Percentiles rank a stretch among this genome's conserved stretches.
These are phyloP conservation scores for Pichia sp. DNA, from an alignment of 1,139 yeast genomes.

Conservation along the genomic window DNA sequence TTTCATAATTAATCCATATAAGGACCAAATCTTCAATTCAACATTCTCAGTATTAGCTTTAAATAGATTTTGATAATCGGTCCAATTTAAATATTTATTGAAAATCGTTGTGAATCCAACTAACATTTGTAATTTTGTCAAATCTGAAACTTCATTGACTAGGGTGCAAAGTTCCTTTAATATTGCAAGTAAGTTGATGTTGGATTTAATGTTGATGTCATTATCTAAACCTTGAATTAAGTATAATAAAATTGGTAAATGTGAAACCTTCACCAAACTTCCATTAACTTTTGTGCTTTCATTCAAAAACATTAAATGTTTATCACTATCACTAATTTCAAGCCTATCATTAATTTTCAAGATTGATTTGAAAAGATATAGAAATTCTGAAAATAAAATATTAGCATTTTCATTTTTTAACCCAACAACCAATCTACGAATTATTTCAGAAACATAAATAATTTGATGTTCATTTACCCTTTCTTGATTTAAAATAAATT, in stretches of 20 bases:
- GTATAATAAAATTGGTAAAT: constrained; percentile 8
- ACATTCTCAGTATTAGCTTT: background rate
- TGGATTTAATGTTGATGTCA: background rate
- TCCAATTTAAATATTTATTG: constrained; percentile 13
- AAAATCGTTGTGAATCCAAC: constrained; percentile 10
- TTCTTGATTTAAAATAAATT: constrained; percentile 13
- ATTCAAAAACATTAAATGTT: background rate
- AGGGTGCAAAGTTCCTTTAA: background rate
- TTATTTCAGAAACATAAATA: constrained; percentile 7
- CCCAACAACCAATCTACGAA: constrained; percentile 10
- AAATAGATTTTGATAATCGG: background rate
- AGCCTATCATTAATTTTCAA: background rate
- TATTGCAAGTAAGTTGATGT: background rate
- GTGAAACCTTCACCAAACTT: background rate
- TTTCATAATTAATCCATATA: constrained; percentile 15
- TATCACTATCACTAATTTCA: background rate
- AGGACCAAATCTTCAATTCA: constrained; percentile 13
- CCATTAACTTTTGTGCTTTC: background rate
- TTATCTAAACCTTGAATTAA: constrained; percentile 10
- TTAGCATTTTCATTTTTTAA: constrained; percentile 3
- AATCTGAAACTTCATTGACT: background rate
- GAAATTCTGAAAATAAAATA: constrained; percentile 2
- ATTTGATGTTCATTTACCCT: constrained; percentile 1
- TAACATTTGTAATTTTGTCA: constrained; percentile 8
- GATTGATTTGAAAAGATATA: constrained; percentile 1